Conservation (phyloP, 108 stramenopile species). For the Skeletonema grethae region DNA sequence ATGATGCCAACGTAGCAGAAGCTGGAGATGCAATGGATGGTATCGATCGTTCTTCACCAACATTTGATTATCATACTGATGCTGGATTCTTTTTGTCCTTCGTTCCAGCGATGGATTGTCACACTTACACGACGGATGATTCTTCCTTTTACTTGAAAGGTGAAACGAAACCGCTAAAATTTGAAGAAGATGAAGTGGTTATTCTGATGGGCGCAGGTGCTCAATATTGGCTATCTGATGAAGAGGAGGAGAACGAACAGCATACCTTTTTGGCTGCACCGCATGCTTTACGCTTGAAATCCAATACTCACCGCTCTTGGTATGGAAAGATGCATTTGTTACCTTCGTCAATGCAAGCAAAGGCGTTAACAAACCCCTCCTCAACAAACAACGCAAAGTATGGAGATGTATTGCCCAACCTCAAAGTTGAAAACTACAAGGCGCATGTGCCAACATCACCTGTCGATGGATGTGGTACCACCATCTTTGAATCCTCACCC, state of each 20-base stretch:
- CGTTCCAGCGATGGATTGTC: constrained; percentile 69
- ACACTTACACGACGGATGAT: constrained; percentile 20
- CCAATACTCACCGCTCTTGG: constrained; percentile 53
- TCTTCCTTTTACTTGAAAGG: constrained; percentile 50
- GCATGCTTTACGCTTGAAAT: constrained; percentile 65
- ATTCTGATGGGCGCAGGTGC: constrained; percentile 78
- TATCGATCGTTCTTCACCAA: not conserved
- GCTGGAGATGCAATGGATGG: not conserved
- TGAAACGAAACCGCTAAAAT: constrained; percentile 17
- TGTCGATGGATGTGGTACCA: constrained; percentile 42
- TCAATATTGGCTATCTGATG: constrained; percentile 60
- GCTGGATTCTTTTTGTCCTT: constrained; percentile 81
- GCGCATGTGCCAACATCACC: constrained; percentile 34
- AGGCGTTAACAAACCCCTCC: not conserved
- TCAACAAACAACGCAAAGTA: constrained; percentile 11
- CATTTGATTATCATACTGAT: constrained; percentile 75
- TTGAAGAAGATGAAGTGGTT: constrained; percentile 49
- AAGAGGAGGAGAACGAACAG: not conserved
- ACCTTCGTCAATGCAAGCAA: constrained; percentile 30
- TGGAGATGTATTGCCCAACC: constrained; percentile 17
- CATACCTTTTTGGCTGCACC: constrained; percentile 57
- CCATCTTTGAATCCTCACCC: not conserved
- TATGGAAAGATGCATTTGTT: constrained; percentile 83
- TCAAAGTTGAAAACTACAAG: constrained; percentile 25
- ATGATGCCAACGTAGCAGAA: not conserved